These are phyloP conservation scores for Penicillium verrucosum DNA, from an alignment of 2,329 filamentous ascomycete genomes.

Conservation along the genomic window DNA sequence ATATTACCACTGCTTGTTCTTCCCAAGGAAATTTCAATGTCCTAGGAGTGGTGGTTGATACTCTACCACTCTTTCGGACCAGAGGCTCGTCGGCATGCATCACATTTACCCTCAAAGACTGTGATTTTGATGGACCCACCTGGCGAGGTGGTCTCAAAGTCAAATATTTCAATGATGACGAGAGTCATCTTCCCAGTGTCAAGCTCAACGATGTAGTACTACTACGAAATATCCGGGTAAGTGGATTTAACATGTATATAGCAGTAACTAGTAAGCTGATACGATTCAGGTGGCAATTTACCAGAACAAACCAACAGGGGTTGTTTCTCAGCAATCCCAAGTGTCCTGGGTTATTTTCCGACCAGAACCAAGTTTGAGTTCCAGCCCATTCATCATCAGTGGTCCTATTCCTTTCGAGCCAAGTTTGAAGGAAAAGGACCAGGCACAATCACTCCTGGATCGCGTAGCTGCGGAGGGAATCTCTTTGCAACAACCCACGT, in stretches of 20 bases:
- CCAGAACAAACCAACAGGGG: slow-evolving; percentile 22
- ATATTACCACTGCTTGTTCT: slow-evolving; percentile 47
- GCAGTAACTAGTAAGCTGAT: not conserved
- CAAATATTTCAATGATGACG: slow-evolving; percentile 58
- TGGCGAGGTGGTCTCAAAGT: slow-evolving; percentile 48
- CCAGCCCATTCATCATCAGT: slow-evolving; percentile 21
- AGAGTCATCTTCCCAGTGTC: slow-evolving; percentile 45
- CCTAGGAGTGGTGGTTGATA: slow-evolving; percentile 69
- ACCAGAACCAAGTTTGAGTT: slow-evolving; percentile 21
- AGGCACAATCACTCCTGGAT: slow-evolving; percentile 31
- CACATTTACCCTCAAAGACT: slow-evolving; percentile 60
- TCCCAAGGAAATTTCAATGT: slow-evolving; percentile 51
- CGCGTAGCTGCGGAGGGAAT: not conserved
- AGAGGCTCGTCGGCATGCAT: slow-evolving; percentile 59
- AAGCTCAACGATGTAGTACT: slow-evolving; percentile 62
- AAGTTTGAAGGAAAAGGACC: slow-evolving; percentile 28
- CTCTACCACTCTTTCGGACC: slow-evolving; percentile 52
- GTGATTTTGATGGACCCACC: slow-evolving; percentile 44
- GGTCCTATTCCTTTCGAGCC: slow-evolving; percentile 30
- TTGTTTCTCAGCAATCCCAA: slow-evolving; percentile 27
- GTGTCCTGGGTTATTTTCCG: slow-evolving; percentile 39
- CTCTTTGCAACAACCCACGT: not conserved
- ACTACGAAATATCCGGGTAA: slow-evolving; percentile 56
- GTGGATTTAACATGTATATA: slow-evolving; percentile 7
- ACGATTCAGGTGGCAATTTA: slow-evolving; percentile 20